A percentile compares a stretch with the other conserved stretches of the same genome.
Evolutionary conservation across 23 red algal genomes (phyloP).

Genomic region (Cyanidioschyzon merolae): DNA sequence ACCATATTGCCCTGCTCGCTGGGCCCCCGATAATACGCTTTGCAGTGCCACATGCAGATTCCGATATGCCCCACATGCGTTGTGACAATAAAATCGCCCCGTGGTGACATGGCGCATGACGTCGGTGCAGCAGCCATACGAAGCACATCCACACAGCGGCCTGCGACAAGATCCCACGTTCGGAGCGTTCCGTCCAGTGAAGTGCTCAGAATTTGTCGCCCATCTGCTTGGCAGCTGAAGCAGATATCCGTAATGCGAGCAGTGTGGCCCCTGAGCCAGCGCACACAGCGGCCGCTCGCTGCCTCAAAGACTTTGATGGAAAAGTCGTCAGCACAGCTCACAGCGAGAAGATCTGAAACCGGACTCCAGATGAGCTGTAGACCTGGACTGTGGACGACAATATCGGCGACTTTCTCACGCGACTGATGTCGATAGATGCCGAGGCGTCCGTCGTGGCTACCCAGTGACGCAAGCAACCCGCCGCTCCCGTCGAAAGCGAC

Average conservation of each 20-base stretch:
- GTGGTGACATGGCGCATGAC: conserved; percentile 54
- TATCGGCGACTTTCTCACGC: conserved; percentile 10
- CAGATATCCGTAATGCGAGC: conserved; percentile 56
- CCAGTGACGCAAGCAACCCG: neutral
- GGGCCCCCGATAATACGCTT: conserved; percentile 21
- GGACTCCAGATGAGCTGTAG: conserved; percentile 41
- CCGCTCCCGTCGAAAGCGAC: neutral
- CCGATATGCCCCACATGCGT: conserved; percentile 51
- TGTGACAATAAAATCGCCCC: conserved; percentile 72
- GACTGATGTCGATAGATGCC: conserved; percentile 54
- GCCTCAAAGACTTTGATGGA: conserved; percentile 58
- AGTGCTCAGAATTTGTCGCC: conserved; percentile 46
- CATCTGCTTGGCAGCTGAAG: conserved; percentile 39
- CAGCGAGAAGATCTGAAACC: conserved; percentile 60
- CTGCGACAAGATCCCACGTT: conserved; percentile 77
- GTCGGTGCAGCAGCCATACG: conserved; percentile 35
- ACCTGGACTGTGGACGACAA: conserved; percentile 11
- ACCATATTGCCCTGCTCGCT: neutral
- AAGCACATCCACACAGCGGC: conserved; percentile 51
- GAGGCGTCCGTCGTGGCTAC: conserved; percentile 26
- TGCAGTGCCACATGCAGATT: conserved; percentile 62
- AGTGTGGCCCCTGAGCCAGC: conserved; percentile 40
- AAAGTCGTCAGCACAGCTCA: conserved; percentile 47
- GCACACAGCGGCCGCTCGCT: conserved; percentile 37
- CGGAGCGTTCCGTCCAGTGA: conserved; percentile 70